Conservation (phyloP, 2,329 filamentous ascomycete genomes). For the Aspergillus pseudotamarii region DNA sequence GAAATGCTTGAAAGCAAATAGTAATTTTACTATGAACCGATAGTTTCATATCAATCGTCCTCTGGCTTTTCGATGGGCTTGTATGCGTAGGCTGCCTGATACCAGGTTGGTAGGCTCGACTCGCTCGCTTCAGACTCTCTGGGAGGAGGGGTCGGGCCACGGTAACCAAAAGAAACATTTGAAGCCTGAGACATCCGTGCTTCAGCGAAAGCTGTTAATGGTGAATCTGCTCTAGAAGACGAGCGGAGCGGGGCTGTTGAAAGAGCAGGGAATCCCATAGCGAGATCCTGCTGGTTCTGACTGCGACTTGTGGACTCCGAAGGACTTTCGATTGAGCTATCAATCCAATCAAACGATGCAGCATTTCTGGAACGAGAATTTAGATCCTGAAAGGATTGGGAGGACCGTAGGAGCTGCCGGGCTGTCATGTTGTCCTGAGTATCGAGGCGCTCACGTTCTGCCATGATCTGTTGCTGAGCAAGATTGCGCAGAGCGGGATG, state of each 20-base stretch:
- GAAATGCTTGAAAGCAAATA: background rate
- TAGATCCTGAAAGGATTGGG: background rate
- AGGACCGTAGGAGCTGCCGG: background rate
- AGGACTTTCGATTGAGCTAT: background rate
- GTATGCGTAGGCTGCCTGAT: background rate
- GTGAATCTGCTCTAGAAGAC: background rate
- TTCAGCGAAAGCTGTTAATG: background rate
- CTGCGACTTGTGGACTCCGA: background rate
- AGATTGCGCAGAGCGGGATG: constrained; percentile 18
- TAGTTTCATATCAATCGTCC: background rate
- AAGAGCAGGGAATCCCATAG: background rate
- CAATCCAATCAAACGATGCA: background rate
- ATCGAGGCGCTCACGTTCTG: constrained; percentile 13
- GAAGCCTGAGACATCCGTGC: background rate
- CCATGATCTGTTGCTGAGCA: constrained; percentile 16
- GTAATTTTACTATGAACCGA: background rate
- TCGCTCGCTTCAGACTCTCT: background rate
- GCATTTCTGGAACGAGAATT: background rate
- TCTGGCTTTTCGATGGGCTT: background rate
- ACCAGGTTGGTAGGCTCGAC: background rate
- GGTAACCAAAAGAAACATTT: background rate
- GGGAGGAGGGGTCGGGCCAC: background rate
- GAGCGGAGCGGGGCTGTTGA: background rate
- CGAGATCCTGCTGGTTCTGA: background rate
- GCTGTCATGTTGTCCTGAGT: background rate